Conservation (phyloP, 2,329 filamentous ascomycete genomes). For the Claviceps pazoutovae region DNA sequence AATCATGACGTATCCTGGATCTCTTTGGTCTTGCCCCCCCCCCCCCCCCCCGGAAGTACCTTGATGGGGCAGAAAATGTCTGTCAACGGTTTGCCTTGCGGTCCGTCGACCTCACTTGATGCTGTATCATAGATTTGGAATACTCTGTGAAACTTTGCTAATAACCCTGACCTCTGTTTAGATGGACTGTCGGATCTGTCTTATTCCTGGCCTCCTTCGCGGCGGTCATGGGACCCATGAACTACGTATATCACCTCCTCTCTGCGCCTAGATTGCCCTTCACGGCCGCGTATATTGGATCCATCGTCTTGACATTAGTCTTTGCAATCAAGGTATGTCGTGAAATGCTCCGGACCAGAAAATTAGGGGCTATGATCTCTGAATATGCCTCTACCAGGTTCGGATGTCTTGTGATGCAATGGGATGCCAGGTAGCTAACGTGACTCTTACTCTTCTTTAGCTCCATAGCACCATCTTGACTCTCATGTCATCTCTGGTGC, state of each 20-base stretch:
- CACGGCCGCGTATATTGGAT: constrained; percentile 88
- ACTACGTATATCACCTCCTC: constrained; percentile 71
- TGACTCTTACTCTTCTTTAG: constrained; percentile 29
- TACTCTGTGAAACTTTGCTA: constrained; percentile 13
- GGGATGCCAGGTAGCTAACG: not conserved
- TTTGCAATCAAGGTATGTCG: constrained; percentile 79
- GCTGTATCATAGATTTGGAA: not conserved
- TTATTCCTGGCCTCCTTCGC: constrained; percentile 89
- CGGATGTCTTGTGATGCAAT: not conserved
- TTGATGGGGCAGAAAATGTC: not conserved
- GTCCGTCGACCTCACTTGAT: not conserved
- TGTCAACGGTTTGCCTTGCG: not conserved
- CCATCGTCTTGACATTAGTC: constrained; percentile 77
- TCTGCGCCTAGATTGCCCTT: constrained; percentile 81
- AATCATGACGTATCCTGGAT: not conserved
- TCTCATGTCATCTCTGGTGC: constrained; percentile 67
- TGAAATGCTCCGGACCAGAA: not conserved
- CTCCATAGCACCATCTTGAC: constrained; percentile 76
- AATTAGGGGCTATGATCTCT: not conserved
- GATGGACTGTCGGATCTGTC: constrained; percentile 86
- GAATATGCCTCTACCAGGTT: not conserved
- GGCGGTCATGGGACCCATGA: constrained; percentile 79
- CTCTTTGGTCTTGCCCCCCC: not conserved
- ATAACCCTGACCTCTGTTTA: not conserved
- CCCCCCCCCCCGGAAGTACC: not conserved